Evolutionary conservation across 148 eudicot genomes (phyloP).

Genomic region (Camellia granthamiana): DNA sequence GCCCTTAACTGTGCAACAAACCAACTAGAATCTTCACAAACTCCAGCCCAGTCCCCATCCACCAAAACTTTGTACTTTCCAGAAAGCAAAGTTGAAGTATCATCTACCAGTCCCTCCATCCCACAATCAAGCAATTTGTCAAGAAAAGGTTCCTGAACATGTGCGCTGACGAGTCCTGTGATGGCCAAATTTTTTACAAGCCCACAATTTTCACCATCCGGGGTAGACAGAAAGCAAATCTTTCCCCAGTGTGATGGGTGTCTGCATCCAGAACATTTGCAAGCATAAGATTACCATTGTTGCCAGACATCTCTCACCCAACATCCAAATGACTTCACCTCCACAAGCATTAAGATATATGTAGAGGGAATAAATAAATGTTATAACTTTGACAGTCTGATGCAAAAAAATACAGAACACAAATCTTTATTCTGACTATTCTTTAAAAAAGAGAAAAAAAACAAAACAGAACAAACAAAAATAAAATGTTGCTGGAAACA

Average conservation of each 20-base stretch:
- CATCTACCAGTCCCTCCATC: slow-evolving; percentile 63
- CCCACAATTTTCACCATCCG: slow-evolving; percentile 97
- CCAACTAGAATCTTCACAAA: slow-evolving; percentile 53
- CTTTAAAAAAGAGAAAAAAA: neutral
- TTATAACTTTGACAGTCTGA: neutral
- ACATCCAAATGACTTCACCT: neutral
- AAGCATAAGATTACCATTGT: neutral
- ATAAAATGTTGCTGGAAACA: neutral
- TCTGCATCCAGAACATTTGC: slow-evolving; percentile 36
- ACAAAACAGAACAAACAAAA: neutral
- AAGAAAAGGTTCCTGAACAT: slow-evolving; percentile 35
- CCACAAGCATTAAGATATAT: neutral
- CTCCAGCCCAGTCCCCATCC: slow-evolving; percentile 88
- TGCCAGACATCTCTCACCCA: neutral
- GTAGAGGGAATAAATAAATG: neutral
- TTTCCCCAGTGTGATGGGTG: slow-evolving; percentile 99
- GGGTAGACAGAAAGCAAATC: slow-evolving; percentile 79
- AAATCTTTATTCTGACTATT: neutral
- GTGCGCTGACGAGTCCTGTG: slow-evolving; percentile 73
- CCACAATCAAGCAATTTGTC: slow-evolving; percentile 54
- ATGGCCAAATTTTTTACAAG: slow-evolving; percentile 87
- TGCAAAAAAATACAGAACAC: neutral
- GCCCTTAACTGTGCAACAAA: slow-evolving; percentile 63
- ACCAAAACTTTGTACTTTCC: slow-evolving; percentile 64
- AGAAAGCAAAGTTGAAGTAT: slow-evolving; percentile 45